Evolutionary conservation across 176 grass and related monocot species (phyloP).

Genomic region (Tuctoria greenei): DNA sequence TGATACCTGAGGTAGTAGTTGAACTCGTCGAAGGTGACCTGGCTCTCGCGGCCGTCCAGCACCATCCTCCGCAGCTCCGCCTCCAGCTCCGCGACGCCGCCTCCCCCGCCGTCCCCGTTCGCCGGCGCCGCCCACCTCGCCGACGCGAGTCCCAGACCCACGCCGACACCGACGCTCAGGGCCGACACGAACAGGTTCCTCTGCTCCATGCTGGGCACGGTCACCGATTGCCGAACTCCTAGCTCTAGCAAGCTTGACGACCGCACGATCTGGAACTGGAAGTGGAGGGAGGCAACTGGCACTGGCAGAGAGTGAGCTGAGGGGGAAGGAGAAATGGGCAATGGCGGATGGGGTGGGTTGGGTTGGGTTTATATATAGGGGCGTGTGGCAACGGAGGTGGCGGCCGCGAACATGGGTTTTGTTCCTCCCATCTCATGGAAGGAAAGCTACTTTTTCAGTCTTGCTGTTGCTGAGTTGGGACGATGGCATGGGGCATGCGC

Average conservation of each 20-base stretch:
- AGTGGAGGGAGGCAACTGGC: background rate
- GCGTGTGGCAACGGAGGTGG: background rate
- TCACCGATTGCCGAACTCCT: background rate
- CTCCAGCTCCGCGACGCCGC: slow-evolving; percentile 50
- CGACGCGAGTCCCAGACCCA: slow-evolving; percentile 78
- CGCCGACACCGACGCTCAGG: slow-evolving; percentile 73
- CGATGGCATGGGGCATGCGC: background rate
- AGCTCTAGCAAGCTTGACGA: background rate
- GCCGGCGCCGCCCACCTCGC: slow-evolving; percentile 40
- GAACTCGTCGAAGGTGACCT: slow-evolving; percentile 80
- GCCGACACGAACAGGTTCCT: slow-evolving; percentile 80
- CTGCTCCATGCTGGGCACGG: slow-evolving; percentile 70
- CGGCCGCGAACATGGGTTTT: slow-evolving; percentile 36
- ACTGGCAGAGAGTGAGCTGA: background rate
- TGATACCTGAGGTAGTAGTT: slow-evolving; percentile 91
- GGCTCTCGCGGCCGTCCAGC: slow-evolving; percentile 59
- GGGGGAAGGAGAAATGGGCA: slow-evolving; percentile 28
- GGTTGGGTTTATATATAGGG: slow-evolving; percentile 47
- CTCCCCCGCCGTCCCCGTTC: background rate
- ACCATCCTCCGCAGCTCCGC: slow-evolving; percentile 70
- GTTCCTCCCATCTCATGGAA: too few species aligned
- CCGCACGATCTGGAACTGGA: background rate
- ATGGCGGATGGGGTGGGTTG: slow-evolving; percentile 21
- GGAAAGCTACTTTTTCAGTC: background rate
- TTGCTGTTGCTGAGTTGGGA: slow-evolving; percentile 32